phyloP scores from a whole-genome alignment of 257 asterid species.

The Nicotiana tomentosiformis region DNA sequence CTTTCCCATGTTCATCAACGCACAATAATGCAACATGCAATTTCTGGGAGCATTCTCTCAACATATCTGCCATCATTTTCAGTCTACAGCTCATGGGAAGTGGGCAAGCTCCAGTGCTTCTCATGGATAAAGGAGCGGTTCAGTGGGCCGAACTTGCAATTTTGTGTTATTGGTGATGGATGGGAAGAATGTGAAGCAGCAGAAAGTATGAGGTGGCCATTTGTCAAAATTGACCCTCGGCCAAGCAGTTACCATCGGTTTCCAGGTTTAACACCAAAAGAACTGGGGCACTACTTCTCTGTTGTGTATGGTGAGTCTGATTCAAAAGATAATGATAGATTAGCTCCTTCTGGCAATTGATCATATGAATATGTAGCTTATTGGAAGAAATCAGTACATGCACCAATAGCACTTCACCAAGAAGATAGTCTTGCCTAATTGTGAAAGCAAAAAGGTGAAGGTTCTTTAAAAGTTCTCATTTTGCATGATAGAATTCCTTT shows the following conservation, averaged over 20 bases:
- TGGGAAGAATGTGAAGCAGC: conserved; percentile 97
- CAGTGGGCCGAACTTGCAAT: conserved; percentile 47
- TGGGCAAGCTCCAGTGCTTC: conserved; percentile 83
- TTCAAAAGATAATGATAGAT: conserved; percentile 20
- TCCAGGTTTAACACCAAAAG: conserved; percentile 79
- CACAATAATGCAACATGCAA: neutral
- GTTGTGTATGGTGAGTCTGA: conserved; percentile 54
- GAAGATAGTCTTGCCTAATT: neutral
- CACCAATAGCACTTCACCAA: neutral
- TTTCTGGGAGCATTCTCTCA: neutral
- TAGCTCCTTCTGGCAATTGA: neutral
- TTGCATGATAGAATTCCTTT: neutral
- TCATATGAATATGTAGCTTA: neutral
- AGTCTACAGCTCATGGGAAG: conserved; percentile 93
- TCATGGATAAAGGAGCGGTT: conserved; percentile 73
- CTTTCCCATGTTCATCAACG: neutral
- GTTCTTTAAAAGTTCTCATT: neutral
- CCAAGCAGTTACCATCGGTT: conserved; percentile 60
- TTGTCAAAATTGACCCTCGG: conserved; percentile 63
- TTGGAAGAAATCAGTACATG: neutral
- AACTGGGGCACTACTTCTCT: conserved; percentile 56
- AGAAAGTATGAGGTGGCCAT: conserved; percentile 80
- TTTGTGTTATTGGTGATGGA: conserved; percentile 87
- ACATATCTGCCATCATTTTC: conserved; percentile 4
- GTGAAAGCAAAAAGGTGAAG: neutral